Base-by-base conservation (phyloP, 768 basidiomycete species). In the Tricholoma flavovirens region DNA sequence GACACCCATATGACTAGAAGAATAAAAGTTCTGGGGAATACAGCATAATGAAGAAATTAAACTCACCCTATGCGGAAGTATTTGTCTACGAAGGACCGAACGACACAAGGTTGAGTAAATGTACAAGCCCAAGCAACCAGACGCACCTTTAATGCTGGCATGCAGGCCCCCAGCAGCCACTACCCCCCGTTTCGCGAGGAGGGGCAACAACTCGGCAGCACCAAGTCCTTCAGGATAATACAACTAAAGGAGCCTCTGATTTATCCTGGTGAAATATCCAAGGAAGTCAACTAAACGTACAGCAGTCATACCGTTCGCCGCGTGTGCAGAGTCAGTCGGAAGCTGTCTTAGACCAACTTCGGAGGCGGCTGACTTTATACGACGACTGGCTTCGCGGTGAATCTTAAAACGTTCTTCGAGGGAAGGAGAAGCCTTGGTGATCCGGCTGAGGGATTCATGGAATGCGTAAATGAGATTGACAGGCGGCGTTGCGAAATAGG, bases 271-370 rank as follows among this genome's bases (percentile, higher is more conserved):
- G 26, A 29, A 15, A 56, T 30, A 26, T 52, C 22, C 10, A 48
- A 24, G 24, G 15, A 29, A 46, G 48, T 38, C 46, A 26, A 11
- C 12, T 15, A 11, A 38, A 66, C 76, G 59, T 64, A 91, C 85
- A 40, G 94, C 95, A 5, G 88, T 90, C 97, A 99, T 98, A 38
- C 96, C 95, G 66, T 95, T 96, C 3, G 97, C 95, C 15, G 88
- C 80, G 56, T 81, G 77, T 2, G 77, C 73, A 1, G 82, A 75
- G 24, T 78, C 74, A 10, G 81, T 65, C 7, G 95, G 83, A 7
- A 98, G 77, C 64, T 84, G 83, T 64, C 75, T 84, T 62, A 98
- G 74, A 2, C 93, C 94, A 42, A 96, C 75, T 19, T 73, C 76
- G 42, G 72, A 66, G 4, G 85, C 84, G 1, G 83, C 81, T 5